phyloP scores from a whole-genome alignment of 441 rosid genomes.

The Cnidoscolus chayamansa region DNA sequence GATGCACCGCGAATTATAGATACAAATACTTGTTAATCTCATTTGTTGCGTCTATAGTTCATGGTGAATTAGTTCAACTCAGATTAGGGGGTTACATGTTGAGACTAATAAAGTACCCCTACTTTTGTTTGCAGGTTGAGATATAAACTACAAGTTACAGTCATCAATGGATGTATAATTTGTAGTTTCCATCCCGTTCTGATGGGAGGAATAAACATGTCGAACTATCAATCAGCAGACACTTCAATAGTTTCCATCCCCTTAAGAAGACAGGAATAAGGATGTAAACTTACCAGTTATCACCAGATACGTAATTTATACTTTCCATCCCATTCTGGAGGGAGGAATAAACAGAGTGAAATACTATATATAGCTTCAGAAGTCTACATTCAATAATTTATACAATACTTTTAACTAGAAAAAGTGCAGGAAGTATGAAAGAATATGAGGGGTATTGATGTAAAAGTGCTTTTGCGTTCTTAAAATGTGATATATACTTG shows the following conservation, averaged over 20 bases:
- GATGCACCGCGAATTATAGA: too few relatives aligned
- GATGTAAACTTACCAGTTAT: too few relatives aligned
- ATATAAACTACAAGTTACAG: not conserved
- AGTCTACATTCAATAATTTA: not conserved
- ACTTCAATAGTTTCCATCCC: too few relatives aligned
- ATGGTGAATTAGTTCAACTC: too few relatives aligned
- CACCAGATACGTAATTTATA: not conserved
- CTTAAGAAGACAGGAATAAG: too few relatives aligned
- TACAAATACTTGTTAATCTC: too few relatives aligned
- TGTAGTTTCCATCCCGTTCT: not conserved
- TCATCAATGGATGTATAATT: not conserved
- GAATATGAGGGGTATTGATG: too few relatives aligned
- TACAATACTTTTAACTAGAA: not conserved
- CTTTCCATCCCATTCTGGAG: not conserved
- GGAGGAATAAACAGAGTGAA: not conserved
- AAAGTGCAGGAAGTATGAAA: not conserved
- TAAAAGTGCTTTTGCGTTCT: not conserved
- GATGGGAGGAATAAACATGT: not conserved
- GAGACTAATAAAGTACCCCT: not conserved
- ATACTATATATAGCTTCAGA: not conserved
- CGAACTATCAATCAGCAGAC: not conserved
- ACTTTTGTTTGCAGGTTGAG: constrained; percentile 7
- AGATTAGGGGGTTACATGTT: not conserved
- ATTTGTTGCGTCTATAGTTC: too few relatives aligned
- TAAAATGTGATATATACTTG: not conserved